These are phyloP conservation scores for Priceomyces haplophilus DNA, from an alignment of 805 yeast genomes.

Conservation along the genomic window DNA sequence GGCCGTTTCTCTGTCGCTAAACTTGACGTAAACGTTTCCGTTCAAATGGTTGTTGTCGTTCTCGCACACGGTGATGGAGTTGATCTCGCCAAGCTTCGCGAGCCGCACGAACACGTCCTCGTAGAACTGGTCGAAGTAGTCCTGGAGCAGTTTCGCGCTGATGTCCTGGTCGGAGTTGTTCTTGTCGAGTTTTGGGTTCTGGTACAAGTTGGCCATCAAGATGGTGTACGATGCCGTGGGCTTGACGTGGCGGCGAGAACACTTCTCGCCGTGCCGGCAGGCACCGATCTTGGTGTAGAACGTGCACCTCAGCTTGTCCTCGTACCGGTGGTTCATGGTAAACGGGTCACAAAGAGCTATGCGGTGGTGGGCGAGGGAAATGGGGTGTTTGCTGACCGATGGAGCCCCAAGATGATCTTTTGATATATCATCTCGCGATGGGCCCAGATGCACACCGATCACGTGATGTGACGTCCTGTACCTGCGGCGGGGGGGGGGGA, in stretches of 20 bases:
- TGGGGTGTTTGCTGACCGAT: no score
- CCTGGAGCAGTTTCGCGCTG: constrained; percentile 38
- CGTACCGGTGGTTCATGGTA: constrained; percentile 3
- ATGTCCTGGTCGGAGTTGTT: constrained; percentile 27
- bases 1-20: constrained; percentile 55
- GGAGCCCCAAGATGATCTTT: no score
- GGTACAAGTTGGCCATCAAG: constrained; percentile 60
- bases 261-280: constrained; percentile 87
- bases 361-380: no score
- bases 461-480: no score
- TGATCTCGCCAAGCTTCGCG: constrained; percentile 49
- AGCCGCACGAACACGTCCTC: constrained; percentile 70
- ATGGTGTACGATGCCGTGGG: constrained; percentile 68
- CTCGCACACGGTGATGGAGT: constrained; percentile 71
- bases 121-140: constrained; percentile 57
- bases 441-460: no score
- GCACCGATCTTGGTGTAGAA: constrained; percentile 86
- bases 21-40: constrained; percentile 81
- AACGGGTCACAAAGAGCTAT: no score
- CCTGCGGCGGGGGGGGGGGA: no score
- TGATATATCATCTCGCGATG: no score
- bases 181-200: constrained; percentile 51
- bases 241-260: constrained; percentile 68
- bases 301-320: constrained; percentile 32
- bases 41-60: constrained; percentile 77